Conservation (phyloP, 306 rosid species). For the Astragalus glycyphyllos region DNA sequence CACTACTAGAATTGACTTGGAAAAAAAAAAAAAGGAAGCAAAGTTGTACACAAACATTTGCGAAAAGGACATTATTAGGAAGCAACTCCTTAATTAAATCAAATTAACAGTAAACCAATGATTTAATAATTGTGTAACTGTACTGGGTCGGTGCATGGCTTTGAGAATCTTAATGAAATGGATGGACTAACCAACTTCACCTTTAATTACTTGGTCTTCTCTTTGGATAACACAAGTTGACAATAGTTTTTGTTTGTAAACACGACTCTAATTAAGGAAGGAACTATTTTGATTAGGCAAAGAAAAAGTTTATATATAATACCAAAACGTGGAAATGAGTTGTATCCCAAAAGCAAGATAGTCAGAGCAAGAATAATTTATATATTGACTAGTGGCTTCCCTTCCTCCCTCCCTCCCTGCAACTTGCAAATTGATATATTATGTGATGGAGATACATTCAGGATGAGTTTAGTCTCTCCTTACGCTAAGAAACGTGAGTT, state of each 20-base stretch:
- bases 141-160: too few species aligned
- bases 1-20: too few species aligned
- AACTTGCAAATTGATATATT: too few species aligned
- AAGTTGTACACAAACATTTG: slow-evolving; percentile 12
- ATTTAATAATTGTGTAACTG: too few species aligned
- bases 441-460: background rate
- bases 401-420: background rate
- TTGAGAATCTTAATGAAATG: too few species aligned
- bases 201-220: slow-evolving; percentile 1
- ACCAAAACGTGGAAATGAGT: slow-evolving; percentile 24
- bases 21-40: background rate
- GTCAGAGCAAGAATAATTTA: background rate
- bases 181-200: background rate
- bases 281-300: background rate
- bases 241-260: slow-evolving; percentile 1
- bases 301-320: background rate
- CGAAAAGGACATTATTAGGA: background rate
- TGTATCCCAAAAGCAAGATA: background rate
- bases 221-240: slow-evolving; percentile 11
- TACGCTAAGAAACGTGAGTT: too few species aligned
- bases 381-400: background rate
- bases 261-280: background rate
- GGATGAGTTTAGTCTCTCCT: too few species aligned
- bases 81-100: slow-evolving; percentile 8
- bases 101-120: too few species aligned